These are phyloP conservation scores for Chalciporus sphaerocephalus DNA, from an alignment of 768 basidiomycete genomes.

Conservation along the genomic window DNA sequence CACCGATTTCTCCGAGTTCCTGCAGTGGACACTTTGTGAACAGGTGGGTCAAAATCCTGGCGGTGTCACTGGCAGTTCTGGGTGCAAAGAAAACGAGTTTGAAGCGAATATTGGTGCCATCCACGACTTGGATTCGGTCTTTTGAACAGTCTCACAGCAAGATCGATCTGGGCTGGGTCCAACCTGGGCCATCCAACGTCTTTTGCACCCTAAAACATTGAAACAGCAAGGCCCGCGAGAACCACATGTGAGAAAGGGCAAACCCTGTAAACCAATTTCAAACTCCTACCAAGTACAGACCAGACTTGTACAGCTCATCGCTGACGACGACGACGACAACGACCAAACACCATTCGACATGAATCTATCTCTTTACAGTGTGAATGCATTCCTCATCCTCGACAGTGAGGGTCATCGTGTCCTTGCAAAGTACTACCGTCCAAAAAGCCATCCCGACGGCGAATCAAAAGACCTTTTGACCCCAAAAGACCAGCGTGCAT, in stretches of 20 bases:
- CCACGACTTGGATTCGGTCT: constrained; percentile 2
- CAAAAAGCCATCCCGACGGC: constrained; percentile 60
- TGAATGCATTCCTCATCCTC: constrained; percentile 84
- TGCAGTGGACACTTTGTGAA: constrained; percentile 41
- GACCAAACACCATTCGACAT: constrained; percentile 11
- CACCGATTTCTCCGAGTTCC: constrained; percentile 48
- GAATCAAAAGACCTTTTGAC: constrained; percentile 60
- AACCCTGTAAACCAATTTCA: constrained; percentile 8
- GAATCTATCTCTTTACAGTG: constrained; percentile 87
- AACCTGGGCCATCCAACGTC: background rate
- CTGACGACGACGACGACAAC: too few species aligned
- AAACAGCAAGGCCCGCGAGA: constrained; percentile 4
- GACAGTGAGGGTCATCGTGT: constrained; percentile 96
- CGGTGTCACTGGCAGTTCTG: constrained; percentile 37
- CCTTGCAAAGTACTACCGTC: constrained; percentile 90
- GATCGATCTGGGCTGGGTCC: constrained; percentile 14
- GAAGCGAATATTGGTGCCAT: constrained; percentile 27
- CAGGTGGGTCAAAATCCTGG: constrained; percentile 39
- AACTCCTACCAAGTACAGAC: too few species aligned
- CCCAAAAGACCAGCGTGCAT: constrained; percentile 89
- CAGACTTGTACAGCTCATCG: too few species aligned
- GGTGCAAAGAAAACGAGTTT: constrained; percentile 56
- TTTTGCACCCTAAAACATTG: constrained; percentile 16
- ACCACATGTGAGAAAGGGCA: too few species aligned
- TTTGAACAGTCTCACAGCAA: constrained; percentile 12